Evolutionary conservation across 306 rosid species (phyloP).

Genomic region (Canavalia ensiformis): DNA sequence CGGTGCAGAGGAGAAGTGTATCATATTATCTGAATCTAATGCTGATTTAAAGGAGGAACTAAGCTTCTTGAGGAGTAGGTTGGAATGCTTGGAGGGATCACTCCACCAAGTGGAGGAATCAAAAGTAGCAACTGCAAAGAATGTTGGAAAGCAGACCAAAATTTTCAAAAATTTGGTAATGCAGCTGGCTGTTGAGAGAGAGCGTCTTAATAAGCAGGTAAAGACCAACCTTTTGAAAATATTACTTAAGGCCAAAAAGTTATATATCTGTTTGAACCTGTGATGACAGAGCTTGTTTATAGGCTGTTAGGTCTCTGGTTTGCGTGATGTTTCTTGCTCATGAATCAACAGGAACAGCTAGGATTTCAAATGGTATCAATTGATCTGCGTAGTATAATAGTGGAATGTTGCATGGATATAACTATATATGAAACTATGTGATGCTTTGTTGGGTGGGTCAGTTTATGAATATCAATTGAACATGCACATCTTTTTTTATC

Average conservation of each 20-base stretch:
- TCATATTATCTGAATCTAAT: conserved; percentile 77
- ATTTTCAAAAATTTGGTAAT: conserved; percentile 69
- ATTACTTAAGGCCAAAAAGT: conserved; percentile 25
- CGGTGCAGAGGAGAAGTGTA: conserved; percentile 77
- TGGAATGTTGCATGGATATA: conserved; percentile 5
- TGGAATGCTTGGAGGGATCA: conserved; percentile 71
- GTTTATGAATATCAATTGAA: conserved; percentile 29
- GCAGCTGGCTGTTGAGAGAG: conserved; percentile 91
- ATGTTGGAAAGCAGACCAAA: conserved; percentile 63
- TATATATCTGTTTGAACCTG: neutral
- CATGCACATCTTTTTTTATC: neutral
- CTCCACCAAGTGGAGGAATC: conserved; percentile 74
- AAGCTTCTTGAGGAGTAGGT: conserved; percentile 68
- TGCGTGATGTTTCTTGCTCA: conserved; percentile 31
- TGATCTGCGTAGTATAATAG: conserved; percentile 37
- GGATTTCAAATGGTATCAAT: conserved; percentile 18
- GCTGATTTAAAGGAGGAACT: conserved; percentile 73
- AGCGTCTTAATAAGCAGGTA: conserved; percentile 92
- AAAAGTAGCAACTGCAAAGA: conserved; percentile 77
- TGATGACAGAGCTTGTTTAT: neutral
- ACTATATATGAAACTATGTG: neutral
- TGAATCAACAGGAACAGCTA: conserved; percentile 31
- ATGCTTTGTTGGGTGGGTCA: conserved; percentile 23
- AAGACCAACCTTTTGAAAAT: conserved; percentile 37
- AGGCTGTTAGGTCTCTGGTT: conserved; percentile 4